Evolutionary conservation across 1,139 yeast species (phyloP).

Genomic region (Taphrina betulina): DNA sequence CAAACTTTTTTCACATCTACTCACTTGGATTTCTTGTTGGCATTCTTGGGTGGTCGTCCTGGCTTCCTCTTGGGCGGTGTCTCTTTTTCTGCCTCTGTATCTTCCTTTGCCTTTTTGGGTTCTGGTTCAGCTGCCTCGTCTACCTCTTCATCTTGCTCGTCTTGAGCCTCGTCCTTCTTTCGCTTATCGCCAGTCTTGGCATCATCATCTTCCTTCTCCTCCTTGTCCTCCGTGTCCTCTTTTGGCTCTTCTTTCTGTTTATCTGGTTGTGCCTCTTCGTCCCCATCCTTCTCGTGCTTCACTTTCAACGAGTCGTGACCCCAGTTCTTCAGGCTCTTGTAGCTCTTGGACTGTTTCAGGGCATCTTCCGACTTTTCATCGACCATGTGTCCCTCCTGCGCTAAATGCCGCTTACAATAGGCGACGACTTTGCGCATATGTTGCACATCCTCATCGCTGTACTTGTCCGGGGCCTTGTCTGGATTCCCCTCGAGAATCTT

Average conservation of each 20-base stretch:
- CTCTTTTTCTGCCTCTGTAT: no score
- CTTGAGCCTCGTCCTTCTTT: not conserved
- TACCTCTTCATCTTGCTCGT: not conserved
- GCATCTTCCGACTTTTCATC: slow-evolving; percentile 11
- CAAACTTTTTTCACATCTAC: no score
- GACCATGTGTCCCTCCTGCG: slow-evolving; percentile 6
- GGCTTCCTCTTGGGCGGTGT: no score
- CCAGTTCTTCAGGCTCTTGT: slow-evolving; percentile 19
- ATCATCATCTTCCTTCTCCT: not conserved
- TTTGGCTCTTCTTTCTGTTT: not conserved
- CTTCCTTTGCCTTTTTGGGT: not conserved
- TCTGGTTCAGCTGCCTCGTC: not conserved
- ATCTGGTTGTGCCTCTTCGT: not conserved
- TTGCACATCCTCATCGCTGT: slow-evolving; percentile 12
- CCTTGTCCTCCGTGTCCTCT: not conserved
- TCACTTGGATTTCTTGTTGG: no score
- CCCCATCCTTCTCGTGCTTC: slow-evolving; percentile 1
- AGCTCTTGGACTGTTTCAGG: slow-evolving; percentile 9
- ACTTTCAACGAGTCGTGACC: slow-evolving; percentile 12
- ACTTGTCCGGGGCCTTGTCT: slow-evolving; percentile 8
- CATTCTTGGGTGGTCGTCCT: no score
- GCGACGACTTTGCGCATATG: slow-evolving; percentile 15
- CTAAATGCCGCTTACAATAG: slow-evolving; percentile 16
- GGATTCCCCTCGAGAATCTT: slow-evolving; percentile 14
- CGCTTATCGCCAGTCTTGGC: not conserved